Evolutionary conservation across 805 yeast genomes (phyloP).

Genomic region (Ogataea zsoltii): DNA sequence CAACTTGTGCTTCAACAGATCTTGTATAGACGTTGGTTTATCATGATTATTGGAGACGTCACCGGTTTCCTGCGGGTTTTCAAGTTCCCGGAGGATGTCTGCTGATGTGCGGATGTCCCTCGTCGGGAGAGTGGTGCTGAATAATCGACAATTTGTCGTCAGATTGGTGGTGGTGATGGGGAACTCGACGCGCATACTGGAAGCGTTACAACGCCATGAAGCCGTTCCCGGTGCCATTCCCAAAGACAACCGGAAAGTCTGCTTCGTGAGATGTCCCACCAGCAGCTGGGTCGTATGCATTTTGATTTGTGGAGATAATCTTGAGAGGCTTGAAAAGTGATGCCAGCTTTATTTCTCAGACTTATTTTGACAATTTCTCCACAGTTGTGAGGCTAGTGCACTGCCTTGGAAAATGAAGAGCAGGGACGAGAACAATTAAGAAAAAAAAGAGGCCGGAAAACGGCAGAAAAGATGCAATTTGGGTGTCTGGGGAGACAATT

Average conservation of each 20-base stretch:
- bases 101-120: neutral
- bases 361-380: no score
- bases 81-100: neutral
- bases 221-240: no score
- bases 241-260: neutral
- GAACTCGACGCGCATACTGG: no score
- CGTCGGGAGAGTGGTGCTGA: neutral
- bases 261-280: neutral
- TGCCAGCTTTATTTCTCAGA: no score
- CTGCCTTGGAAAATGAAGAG: no score
- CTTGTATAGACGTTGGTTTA: neutral
- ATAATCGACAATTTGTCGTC: neutral
- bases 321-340: no score
- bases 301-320: neutral
- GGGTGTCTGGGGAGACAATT: neutral
- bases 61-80: neutral
- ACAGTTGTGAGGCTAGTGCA: no score
- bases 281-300: neutral
- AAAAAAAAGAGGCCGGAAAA: no score
- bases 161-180: no score
- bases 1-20: slow-evolving; percentile 1
- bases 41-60: neutral
- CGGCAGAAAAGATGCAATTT: no score
- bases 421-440: no score
- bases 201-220: no score